Evolutionary conservation across 2,329 filamentous ascomycete genomes (phyloP).

Genomic region (Chaetomium sp.): DNA sequence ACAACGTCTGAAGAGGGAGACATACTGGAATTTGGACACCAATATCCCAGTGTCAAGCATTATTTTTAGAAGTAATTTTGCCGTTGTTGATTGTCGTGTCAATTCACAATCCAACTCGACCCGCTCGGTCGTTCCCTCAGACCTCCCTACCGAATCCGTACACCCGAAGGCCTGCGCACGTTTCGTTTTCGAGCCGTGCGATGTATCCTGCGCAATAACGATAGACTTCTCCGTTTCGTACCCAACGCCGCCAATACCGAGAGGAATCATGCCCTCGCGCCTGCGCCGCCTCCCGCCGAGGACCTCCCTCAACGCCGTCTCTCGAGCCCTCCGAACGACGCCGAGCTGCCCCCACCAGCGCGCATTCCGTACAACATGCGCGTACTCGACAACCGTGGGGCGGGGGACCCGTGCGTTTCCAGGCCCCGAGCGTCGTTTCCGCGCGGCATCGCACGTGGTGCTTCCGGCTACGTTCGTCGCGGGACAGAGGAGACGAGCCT

Average conservation of each 20-base stretch:
- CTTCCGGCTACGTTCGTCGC: slow-evolving; percentile 25
- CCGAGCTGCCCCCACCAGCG: slow-evolving; percentile 25
- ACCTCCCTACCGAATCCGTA: not conserved
- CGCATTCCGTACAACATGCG: slow-evolving; percentile 27
- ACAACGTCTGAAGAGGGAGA: not conserved
- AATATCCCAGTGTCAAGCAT: not conserved
- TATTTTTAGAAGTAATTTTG: not conserved
- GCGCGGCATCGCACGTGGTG: slow-evolving; percentile 23
- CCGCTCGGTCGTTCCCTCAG: not conserved
- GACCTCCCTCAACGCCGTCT: slow-evolving; percentile 9
- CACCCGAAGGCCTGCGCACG: not conserved
- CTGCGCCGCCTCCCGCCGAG: slow-evolving; percentile 8
- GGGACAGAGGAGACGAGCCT: slow-evolving; percentile 29
- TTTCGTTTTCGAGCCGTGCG: not conserved
- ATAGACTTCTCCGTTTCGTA: not conserved
- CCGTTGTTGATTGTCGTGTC: not conserved
- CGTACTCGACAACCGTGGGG: slow-evolving; percentile 3
- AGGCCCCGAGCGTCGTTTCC: not conserved
- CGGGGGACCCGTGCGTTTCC: not conserved
- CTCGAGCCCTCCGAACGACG: slow-evolving; percentile 13
- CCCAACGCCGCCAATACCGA: not conserved
- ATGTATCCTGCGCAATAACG: slow-evolving; percentile 21
- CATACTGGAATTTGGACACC: not conserved
- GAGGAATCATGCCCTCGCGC: slow-evolving; percentile 8
- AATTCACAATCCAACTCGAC: not conserved